Base-by-base conservation (phyloP, 2,329 filamentous ascomycete species). In the Botrytis squamosa region DNA sequence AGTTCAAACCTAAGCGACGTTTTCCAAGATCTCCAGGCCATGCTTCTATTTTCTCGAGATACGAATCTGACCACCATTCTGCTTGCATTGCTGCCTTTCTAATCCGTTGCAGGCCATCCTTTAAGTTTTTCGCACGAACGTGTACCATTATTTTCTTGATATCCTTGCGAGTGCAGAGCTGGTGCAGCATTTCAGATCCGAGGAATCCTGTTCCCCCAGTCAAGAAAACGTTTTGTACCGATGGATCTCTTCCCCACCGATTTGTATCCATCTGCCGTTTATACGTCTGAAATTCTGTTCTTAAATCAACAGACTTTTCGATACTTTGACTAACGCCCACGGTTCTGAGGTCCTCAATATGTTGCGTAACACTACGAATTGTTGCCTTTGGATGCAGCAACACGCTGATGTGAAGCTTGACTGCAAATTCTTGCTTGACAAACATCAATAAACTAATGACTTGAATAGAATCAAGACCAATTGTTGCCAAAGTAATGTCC, bases 21-120 rank as follows among this genome's bases (percentile, higher is more conserved):
- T 93, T 86, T 20, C 89, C 85, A 3, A 97, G 84, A 81, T 95
- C 92, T 73, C 94, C 94, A 59, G 89, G 83, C 80, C 79, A 81
- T 20, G 77, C 73, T 63, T 78, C 75, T 25, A 80, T 67, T 20
- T 71, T 69, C 4, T 40, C 29, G 16, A 52, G 29, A 71, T 63
- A 77, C 16, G 33, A 29, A 33, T 75, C 71, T 29, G 38, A 57
- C 79, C 78, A 80, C 78, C 79, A 80, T 67, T 62, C 42, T 44
- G 74, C 75, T 42, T 38, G 42, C 5, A 64, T 74, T 33, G 77
- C 78, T 14, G 71, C 46, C 6, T 74, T 69, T 44, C 66, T 71
- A 14, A 79, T 55, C 12, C 77, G 55, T 18, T 72, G 42, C 33
- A 74, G n/a, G 16, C 62, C 75, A 38, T 77, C 57, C 16, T 74